Conservation (phyloP, 305 asterid species). For the Fraxinus xanthoxyloides region DNA sequence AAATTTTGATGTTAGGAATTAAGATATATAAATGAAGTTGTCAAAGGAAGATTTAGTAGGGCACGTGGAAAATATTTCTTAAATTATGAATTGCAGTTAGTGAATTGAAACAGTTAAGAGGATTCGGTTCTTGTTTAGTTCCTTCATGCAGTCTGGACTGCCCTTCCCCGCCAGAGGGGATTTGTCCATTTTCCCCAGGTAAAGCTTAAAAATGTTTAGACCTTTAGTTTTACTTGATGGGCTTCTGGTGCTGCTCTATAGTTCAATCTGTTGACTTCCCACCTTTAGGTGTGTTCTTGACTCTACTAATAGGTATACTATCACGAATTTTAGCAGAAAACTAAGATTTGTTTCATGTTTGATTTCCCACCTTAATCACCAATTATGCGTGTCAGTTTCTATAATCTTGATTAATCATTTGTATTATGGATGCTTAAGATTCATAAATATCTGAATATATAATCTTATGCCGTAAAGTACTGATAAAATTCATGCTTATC, state of each 20-base stretch:
- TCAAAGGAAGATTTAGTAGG: neutral
- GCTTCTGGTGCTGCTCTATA: neutral
- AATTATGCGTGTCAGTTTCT: neutral
- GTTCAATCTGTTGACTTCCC: neutral
- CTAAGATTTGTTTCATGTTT: neutral
- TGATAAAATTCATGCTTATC: neutral
- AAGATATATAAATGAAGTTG: neutral
- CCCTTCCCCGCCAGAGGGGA: no score
- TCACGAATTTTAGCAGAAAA: neutral
- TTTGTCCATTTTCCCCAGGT: no score
- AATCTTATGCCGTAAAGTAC: neutral
- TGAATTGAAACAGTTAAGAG: neutral
- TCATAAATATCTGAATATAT: neutral
- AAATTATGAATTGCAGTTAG: neutral
- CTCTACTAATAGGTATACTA: neutral
- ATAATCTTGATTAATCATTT: neutral
- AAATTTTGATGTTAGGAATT: neutral
- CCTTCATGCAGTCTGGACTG: no score
- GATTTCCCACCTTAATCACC: neutral
- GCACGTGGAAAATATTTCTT: neutral
- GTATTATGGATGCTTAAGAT: neutral
- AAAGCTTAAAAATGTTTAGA: neutral
- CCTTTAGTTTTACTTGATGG: neutral
- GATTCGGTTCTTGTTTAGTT: neutral
- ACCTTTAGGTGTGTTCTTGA: neutral